These are phyloP conservation scores for Exsudoporus floridanus DNA, from an alignment of 1,284 basidiomycete genomes.

Conservation along the genomic window DNA sequence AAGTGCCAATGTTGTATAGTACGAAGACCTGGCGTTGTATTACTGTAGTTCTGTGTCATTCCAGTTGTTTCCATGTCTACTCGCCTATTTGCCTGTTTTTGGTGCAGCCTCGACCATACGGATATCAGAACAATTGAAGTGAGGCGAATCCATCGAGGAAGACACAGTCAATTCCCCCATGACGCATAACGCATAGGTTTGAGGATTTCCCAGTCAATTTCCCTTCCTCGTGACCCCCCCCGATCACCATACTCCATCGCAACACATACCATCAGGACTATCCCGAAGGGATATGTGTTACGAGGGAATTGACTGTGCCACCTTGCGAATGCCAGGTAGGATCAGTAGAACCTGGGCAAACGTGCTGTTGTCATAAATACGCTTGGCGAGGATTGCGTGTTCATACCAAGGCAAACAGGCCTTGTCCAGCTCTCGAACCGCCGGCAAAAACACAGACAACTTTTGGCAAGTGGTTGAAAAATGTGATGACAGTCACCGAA, in stretches of 20 bases:
- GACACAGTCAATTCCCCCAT: too few species aligned
- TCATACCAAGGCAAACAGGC: not conserved
- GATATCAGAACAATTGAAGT: not conserved
- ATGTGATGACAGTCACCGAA: too few species aligned
- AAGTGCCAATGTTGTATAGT: conserved; percentile 9
- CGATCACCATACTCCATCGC: too few species aligned
- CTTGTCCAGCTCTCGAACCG: not conserved
- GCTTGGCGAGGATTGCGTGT: not conserved
- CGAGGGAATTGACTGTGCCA: too few species aligned
- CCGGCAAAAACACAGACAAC: not conserved
- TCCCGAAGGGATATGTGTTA: too few species aligned
- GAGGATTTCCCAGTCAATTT: too few species aligned
- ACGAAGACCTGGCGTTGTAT: conserved; percentile 4
- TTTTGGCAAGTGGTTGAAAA: not conserved
- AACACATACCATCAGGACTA: too few species aligned
- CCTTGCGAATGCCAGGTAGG: not conserved
- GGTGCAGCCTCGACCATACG: not conserved
- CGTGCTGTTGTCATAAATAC: not conserved
- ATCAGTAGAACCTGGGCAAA: not conserved
- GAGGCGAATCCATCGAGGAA: not conserved
- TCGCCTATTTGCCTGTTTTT: not conserved
- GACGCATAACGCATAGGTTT: too few species aligned
- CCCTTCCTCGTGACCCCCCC: too few species aligned
- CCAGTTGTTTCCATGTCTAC: not conserved
- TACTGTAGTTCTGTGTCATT: not conserved